Conservation (phyloP, 1,284 basidiomycete species). For the Pisolithus thermaeus region DNA sequence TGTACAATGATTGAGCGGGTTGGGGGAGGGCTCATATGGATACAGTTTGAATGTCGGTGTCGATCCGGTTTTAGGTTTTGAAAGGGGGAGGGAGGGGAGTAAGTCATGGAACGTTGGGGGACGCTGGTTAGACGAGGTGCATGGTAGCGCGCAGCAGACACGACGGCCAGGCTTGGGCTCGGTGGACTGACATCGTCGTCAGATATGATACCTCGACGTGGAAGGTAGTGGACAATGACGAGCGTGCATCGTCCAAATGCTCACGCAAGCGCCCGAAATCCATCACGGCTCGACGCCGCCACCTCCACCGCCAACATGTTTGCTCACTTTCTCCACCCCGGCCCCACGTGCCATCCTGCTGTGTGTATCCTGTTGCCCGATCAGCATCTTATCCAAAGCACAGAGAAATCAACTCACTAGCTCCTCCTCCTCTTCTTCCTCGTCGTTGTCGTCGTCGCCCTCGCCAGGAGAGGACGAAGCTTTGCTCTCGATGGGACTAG, state of each 20-base stretch:
- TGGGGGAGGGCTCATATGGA: no score
- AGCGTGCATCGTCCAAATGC: background rate
- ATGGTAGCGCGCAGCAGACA: no score
- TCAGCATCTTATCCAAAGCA: slow-evolving; percentile 2
- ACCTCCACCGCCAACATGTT: slow-evolving; percentile 36
- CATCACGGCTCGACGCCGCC: slow-evolving; percentile 13
- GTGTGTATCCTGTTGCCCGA: slow-evolving; percentile 17
- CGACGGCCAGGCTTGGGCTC: no score
- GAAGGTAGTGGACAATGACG: background rate
- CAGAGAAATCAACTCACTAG: slow-evolving; percentile 20
- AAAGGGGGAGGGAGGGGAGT: no score
- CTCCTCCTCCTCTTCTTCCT: slow-evolving; percentile 12
- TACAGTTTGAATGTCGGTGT: no score
- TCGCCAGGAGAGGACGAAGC: slow-evolving; percentile 23
- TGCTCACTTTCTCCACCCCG: slow-evolving; percentile 67
- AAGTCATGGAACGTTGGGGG: no score
- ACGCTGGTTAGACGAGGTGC: no score
- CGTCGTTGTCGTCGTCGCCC: slow-evolving; percentile 28
- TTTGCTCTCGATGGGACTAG: slow-evolving; percentile 11
- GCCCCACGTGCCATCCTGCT: slow-evolving; percentile 47
- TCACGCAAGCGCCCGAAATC: background rate
- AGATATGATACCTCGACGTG: no score
- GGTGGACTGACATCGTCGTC: no score
- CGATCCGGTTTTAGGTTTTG: no score
- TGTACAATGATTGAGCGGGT: no score